Percentiles rank a stretch among this genome's conserved stretches.
These are phyloP conservation scores for Boletus mariae DNA, from an alignment of 1,284 basidiomycete genomes.

Conservation along the genomic window DNA sequence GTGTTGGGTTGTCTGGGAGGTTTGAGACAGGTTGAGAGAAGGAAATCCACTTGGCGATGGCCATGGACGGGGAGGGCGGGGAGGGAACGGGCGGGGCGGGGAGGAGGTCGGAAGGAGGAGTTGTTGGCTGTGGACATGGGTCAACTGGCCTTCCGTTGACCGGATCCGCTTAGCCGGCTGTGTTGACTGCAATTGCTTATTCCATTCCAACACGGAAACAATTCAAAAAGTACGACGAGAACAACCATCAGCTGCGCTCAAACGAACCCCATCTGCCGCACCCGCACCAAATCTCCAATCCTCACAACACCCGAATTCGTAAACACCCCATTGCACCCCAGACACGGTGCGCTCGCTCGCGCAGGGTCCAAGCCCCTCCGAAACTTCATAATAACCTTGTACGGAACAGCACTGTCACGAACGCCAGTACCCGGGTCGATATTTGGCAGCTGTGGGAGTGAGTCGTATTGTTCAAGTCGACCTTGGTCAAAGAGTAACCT, in stretches of 20 bases:
- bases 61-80: constrained; percentile 14
- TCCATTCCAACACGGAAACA: not conserved
- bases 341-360: constrained; percentile 49
- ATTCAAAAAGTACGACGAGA: not conserved
- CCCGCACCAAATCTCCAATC: constrained; percentile 56
- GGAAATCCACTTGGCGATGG: constrained; percentile 36
- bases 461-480: constrained; percentile 9
- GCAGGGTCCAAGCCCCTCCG: constrained; percentile 52
- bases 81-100: not conserved
- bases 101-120: constrained; percentile 2
- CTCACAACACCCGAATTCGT: constrained; percentile 45
- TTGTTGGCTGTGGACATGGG: constrained; percentile 22
- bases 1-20: constrained; percentile 29
- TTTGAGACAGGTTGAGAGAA: constrained; percentile 30
- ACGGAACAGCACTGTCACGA: constrained; percentile 70
- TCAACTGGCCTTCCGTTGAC: constrained; percentile 4
- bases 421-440: constrained; percentile 60
- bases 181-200: not conserved
- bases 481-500: constrained; percentile 12
- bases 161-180: constrained; percentile 11
- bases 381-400: constrained; percentile 68
- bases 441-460: constrained; percentile 58
- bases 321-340: constrained; percentile 60
- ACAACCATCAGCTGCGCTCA: constrained; percentile 7
- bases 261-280: constrained; percentile 40